Evolutionary conservation across 495 filamentous ascomycete genomes (phyloP).

Genomic region (Trichoderma reesei): DNA sequence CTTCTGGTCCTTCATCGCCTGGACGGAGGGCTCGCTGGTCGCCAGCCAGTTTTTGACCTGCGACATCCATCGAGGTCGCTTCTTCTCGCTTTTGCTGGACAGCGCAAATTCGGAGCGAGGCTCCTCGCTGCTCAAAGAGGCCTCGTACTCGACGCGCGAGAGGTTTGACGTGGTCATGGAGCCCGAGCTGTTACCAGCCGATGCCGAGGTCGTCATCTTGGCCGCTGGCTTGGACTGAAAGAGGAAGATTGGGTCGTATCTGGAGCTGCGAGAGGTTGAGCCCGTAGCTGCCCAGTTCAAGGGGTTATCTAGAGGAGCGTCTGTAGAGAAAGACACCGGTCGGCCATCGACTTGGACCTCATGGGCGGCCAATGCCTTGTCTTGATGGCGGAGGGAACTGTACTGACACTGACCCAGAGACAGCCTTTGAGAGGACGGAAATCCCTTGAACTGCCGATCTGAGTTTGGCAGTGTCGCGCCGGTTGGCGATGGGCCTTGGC

Average conservation of each 20-base stretch:
- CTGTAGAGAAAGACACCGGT: neutral
- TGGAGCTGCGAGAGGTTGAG: neutral
- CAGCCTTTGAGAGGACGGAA: neutral
- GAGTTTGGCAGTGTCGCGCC: neutral
- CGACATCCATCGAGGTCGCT: conserved; percentile 18
- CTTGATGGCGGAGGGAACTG: neutral
- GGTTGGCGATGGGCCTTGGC: neutral
- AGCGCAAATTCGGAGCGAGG: neutral
- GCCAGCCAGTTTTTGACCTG: conserved; percentile 33
- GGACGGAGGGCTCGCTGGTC: conserved; percentile 31
- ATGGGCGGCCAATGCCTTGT: neutral
- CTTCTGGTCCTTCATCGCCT: conserved; percentile 30
- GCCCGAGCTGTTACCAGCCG: neutral
- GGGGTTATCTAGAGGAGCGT: neutral
- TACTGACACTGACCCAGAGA: neutral
- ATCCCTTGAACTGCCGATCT: neutral
- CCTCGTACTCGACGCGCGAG: neutral
- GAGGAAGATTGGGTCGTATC: neutral
- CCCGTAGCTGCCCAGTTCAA: neutral
- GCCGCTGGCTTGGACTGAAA: neutral
- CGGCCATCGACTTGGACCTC: neutral
- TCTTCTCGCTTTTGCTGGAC: neutral
- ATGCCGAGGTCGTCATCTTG: neutral
- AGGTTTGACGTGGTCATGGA: neutral
- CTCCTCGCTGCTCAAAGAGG: neutral